Percentiles rank a stretch among this genome's conserved stretches.
These are phyloP conservation scores for Nannochloris sp. DNA, from an alignment of 139 green algal species.

Conservation along the genomic window DNA sequence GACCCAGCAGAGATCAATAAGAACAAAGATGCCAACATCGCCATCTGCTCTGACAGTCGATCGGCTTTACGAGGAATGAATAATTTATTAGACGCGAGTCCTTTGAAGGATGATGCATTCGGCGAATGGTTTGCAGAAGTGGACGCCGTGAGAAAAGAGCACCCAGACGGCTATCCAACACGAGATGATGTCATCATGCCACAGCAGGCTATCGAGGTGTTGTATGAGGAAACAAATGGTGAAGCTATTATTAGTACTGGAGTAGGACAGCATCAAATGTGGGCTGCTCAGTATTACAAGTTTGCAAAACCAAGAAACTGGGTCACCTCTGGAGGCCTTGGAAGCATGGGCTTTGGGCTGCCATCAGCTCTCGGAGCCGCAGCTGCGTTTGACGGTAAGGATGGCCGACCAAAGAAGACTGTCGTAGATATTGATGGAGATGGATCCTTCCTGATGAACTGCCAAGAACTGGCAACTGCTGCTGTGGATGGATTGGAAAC, in stretches of 20 bases:
- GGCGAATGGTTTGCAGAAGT: constrained; percentile 56
- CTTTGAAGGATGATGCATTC: constrained; percentile 14
- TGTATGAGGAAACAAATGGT: constrained; percentile 89
- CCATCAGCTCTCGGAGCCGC: constrained; percentile 86
- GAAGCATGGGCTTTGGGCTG: constrained; percentile 98
- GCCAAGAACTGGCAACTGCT: constrained; percentile 89
- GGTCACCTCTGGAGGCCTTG: constrained; percentile 84
- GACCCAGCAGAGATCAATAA: constrained; percentile 98
- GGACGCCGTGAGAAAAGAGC: constrained; percentile 53
- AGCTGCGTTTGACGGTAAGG: constrained; percentile 69
- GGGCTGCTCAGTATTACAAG: constrained; percentile 90
- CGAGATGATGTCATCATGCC: constrained; percentile 86
- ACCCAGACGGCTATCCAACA: constrained; percentile 79
- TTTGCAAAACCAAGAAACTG: constrained; percentile 67
- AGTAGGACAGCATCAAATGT: constrained; percentile 99
- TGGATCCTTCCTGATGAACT: constrained; percentile 97
- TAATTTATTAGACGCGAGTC: constrained; percentile 30
- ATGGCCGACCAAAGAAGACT: constrained; percentile 44
- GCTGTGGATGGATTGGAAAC: constrained; percentile 86
- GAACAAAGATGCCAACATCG: constrained; percentile 94
- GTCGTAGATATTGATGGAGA: constrained; percentile 99
- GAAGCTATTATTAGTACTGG: constrained; percentile 95
- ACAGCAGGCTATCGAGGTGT: constrained; percentile 86
- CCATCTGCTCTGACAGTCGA: constrained; percentile 73
- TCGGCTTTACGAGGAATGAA: constrained; percentile 54